Conservation (phyloP, 148 eudicot species). For the Chenopodium berlandieri region DNA sequence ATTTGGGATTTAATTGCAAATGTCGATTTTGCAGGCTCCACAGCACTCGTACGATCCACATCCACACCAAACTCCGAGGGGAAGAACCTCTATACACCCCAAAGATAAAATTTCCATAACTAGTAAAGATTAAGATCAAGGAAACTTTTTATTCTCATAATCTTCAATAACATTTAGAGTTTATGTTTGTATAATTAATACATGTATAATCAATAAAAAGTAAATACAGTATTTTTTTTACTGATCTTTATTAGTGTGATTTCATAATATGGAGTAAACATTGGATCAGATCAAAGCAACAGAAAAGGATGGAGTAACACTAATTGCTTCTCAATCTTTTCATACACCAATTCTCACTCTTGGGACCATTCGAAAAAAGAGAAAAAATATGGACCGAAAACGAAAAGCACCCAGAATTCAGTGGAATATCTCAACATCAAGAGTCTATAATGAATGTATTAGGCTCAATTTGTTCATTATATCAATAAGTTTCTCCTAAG, state of each 20-base stretch:
- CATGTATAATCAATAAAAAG: too few relatives aligned
- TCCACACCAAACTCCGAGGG: slow-evolving; percentile 73
- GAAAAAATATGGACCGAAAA: background rate
- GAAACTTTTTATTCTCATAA: too few relatives aligned
- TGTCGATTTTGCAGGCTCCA: slow-evolving; percentile 51
- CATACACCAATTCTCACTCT: background rate
- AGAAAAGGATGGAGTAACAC: background rate
- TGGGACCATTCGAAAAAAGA: background rate
- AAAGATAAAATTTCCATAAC: background rate
- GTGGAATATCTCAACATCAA: background rate
- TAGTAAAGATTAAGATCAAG: background rate
- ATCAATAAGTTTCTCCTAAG: too few relatives aligned
- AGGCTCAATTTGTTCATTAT: too few relatives aligned
- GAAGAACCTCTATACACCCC: slow-evolving; percentile 47
- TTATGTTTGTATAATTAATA: too few relatives aligned
- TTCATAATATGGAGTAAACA: too few relatives aligned
- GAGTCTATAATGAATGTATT: background rate
- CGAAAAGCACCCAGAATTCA: background rate
- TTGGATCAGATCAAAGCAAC: background rate
- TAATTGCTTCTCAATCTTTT: too few relatives aligned
- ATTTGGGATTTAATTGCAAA: slow-evolving; percentile 40
- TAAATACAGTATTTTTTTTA: too few relatives aligned
- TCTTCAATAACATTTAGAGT: too few relatives aligned
- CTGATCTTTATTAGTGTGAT: too few relatives aligned
- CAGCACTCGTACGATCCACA: slow-evolving; percentile 54